Conservation (phyloP, 768 basidiomycete genomes). For the Mycena crocata region DNA sequence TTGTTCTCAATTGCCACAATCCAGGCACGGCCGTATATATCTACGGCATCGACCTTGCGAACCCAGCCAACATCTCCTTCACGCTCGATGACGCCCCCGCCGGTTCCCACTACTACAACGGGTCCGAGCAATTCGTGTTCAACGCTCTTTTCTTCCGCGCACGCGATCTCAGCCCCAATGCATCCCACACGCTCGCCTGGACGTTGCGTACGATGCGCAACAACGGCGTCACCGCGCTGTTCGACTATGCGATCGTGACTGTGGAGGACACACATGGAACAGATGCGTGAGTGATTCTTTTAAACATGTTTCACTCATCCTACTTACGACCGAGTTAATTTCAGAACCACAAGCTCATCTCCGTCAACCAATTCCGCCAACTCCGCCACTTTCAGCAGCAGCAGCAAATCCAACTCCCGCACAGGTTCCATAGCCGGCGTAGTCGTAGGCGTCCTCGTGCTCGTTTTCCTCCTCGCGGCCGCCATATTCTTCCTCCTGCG, state of each 20-base stretch:
- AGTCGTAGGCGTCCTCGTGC: slow-evolving; percentile 1
- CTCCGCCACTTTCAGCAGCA: not conserved
- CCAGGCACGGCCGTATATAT: slow-evolving; percentile 23
- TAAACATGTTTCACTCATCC: too few relatives aligned
- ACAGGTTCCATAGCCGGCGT: slow-evolving; percentile 6
- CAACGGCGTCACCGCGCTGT: slow-evolving; percentile 20
- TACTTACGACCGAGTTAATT: too few relatives aligned
- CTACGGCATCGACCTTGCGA: slow-evolving; percentile 29
- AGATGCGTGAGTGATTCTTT: not conserved
- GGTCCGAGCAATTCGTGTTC: slow-evolving; percentile 26
- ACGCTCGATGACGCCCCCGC: not conserved
- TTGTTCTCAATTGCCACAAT: too few relatives aligned
- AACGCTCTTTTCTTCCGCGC: slow-evolving; percentile 25
- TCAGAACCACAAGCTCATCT: not conserved
- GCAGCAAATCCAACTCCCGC: not conserved
- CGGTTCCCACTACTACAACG: slow-evolving; percentile 17
- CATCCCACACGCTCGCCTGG: slow-evolving; percentile 27
- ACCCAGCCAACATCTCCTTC: slow-evolving; percentile 29
- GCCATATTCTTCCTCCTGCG: not conserved
- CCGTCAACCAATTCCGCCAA: not conserved
- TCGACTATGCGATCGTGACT: slow-evolving; percentile 29
- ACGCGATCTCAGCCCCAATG: not conserved
- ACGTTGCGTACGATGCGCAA: slow-evolving; percentile 11
- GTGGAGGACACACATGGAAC: not conserved
- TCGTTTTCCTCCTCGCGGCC: not conserved